Evolutionary conservation across 306 rosid species (phyloP), one percentile per base, ranked within the genome.

Genomic region (Lathyrus tuberosus): DNA sequence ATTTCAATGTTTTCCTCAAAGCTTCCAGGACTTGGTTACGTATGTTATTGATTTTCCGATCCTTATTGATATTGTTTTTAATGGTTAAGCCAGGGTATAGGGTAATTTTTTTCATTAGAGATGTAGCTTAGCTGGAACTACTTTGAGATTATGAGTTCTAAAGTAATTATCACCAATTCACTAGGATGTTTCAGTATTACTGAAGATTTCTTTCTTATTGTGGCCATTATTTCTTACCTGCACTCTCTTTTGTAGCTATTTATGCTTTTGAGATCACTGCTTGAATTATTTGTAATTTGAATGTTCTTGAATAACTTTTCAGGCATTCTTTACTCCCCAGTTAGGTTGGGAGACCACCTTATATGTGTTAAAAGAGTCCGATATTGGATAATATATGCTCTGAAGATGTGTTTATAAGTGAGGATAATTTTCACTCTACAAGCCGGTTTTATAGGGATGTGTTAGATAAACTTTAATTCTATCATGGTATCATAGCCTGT

Each of bases 1-100:
- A 15, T 76, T 49, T 57, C 22, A 62, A 52, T 52, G 31, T 62
- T 53, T n/a, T 31, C 9, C 22, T 22, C 10, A 15, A n/a, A 43
- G 76, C 35, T 15, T 15, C 72, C 42, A 62, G 59, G 69, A 22
- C 8, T 18, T 33, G 46, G 70, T 44, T 46, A 43, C 42, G 16
- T 47, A 30, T 56, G 49, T 49, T 31, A 35, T 46, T 35, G 71
- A 65, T 77, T 46, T 77, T n/a, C 63, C 35, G 38, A 24, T 37
- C 52, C 52, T 42, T 56, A 53, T 54, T 53, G 59, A 44, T 42
- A 63, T 44, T 49, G 49, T 62, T 10, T 62, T 76, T 52, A 9
- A 41, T 1, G 2, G 17, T 24, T 52, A 10, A 53, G 22, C 71
- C n/a, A 33, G 13, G 28, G n/a, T 1, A 18, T 18, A 38, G 11